phyloP scores from a whole-genome alignment of 331 rosid species.

The Ulmus americana region DNA sequence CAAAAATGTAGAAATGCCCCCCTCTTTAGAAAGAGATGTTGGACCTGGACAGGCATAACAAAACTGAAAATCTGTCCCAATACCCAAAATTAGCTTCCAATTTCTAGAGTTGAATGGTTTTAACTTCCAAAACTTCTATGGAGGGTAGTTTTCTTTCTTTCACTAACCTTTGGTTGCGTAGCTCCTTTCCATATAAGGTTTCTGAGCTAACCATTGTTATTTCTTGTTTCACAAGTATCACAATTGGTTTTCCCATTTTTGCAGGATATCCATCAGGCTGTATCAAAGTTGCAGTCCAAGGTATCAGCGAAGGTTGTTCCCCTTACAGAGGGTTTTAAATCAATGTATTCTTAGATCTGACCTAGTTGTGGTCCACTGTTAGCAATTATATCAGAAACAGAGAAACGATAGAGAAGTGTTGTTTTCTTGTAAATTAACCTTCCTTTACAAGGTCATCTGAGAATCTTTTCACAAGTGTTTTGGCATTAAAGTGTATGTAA shows the following conservation, averaged over 20 bases:
- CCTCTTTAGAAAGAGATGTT: neutral
- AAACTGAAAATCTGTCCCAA: neutral
- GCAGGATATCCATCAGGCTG: constrained; percentile 87
- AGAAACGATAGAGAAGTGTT: neutral
- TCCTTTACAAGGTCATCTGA: too few relatives aligned
- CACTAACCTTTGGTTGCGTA: neutral
- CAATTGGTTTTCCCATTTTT: neutral
- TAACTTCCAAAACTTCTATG: too few relatives aligned
- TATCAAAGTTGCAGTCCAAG: constrained; percentile 70
- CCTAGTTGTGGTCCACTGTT: constrained; percentile 10
- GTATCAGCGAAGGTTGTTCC: constrained; percentile 75
- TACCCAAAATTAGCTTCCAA: neutral
- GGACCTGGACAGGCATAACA: too few relatives aligned
- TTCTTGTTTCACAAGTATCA: neutral
- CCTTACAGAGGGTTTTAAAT: constrained; percentile 85
- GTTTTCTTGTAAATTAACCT: too few relatives aligned
- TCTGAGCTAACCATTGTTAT: too few relatives aligned
- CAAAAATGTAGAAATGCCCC: neutral
- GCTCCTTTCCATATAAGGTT: neutral
- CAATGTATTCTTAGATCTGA: constrained; percentile 40
- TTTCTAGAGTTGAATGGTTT: neutral
- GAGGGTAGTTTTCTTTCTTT: too few relatives aligned
- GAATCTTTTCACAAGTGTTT: too few relatives aligned
- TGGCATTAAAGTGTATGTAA: too few relatives aligned
- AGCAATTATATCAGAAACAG: neutral